Conservation (phyloP, 2,329 filamentous ascomycete genomes). For the Zarea fungicola region DNA sequence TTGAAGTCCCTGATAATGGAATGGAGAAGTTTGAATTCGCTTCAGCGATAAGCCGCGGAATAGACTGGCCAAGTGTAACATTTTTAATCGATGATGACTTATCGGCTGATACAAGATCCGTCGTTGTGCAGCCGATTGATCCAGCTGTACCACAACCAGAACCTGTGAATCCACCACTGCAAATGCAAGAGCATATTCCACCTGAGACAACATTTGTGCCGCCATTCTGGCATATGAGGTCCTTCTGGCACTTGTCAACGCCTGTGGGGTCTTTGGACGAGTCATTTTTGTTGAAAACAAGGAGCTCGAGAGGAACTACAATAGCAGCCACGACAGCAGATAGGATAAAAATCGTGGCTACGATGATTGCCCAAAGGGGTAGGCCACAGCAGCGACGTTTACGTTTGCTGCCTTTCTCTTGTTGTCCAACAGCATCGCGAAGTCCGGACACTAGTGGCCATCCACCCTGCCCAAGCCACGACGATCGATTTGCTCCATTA, state of each 20-base stretch:
- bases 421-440: slow-evolving; percentile 17
- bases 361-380: slow-evolving; percentile 70
- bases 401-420: slow-evolving; percentile 25
- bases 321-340: slow-evolving; percentile 75
- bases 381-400: slow-evolving; percentile 75
- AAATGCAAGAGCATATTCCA: slow-evolving; percentile 76
- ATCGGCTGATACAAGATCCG: slow-evolving; percentile 37
- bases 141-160: slow-evolving; percentile 44
- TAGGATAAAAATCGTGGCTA: slow-evolving; percentile 59
- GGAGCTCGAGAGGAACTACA: slow-evolving; percentile 66
- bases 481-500: slow-evolving; percentile 40
- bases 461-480: slow-evolving; percentile 34
- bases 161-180: slow-evolving; percentile 77
- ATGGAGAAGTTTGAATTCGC: slow-evolving; percentile 68
- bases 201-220: slow-evolving; percentile 68
- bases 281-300: slow-evolving; percentile 51
- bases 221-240: slow-evolving; percentile 69
- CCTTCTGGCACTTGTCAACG: slow-evolving; percentile 51
- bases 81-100: slow-evolving; percentile 44
- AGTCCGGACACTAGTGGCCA: slow-evolving; percentile 8
- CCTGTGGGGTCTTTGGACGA: slow-evolving; percentile 31
- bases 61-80: slow-evolving; percentile 74
- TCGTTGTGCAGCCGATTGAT: slow-evolving; percentile 48
- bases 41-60: slow-evolving; percentile 67
- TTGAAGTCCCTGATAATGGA: slow-evolving; percentile 61